A percentile compares a stretch with the other conserved stretches of the same genome.
phyloP scores from a whole-genome alignment of 441 rosid species.

The Euphorbia corollata region DNA sequence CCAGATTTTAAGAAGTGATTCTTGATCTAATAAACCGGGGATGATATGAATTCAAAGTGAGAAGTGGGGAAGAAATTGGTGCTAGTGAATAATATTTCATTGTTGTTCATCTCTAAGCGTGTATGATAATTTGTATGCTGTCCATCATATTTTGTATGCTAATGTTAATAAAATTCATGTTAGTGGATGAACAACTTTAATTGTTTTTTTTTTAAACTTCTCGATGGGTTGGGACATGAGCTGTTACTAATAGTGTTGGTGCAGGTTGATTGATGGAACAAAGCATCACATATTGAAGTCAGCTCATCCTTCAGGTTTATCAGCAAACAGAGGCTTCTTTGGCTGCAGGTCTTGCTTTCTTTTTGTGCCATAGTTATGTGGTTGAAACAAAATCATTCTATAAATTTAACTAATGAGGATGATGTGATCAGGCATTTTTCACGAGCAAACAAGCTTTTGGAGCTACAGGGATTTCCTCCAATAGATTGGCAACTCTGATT shows the following conservation, averaged over 20 bases:
- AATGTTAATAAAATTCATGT: background rate
- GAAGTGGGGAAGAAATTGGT: background rate
- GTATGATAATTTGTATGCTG: background rate
- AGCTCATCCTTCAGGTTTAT: slow-evolving; percentile 98
- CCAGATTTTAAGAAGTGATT: background rate
- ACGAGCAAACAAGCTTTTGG: slow-evolving; percentile 58
- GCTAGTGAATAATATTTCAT: background rate
- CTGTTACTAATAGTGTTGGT: background rate
- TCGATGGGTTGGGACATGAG: background rate
- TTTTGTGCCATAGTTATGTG: background rate
- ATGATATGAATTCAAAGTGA: background rate
- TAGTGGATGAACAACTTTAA: background rate
- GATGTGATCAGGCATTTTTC: slow-evolving; percentile 57
- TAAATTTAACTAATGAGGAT: background rate
- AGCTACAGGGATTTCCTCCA: slow-evolving; percentile 47
- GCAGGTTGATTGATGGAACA: slow-evolving; percentile 75
- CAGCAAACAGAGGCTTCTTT: slow-evolving; percentile 90
- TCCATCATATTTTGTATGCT: background rate
- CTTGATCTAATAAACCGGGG: background rate
- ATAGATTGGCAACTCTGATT: slow-evolving; percentile 79
- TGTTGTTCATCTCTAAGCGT: background rate
- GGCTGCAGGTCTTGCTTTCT: slow-evolving; percentile 74
- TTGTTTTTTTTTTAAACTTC: background rate
- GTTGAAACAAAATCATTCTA: background rate
- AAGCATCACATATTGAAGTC: slow-evolving; percentile 88